These are phyloP conservation scores for Simmondsia chinensis DNA, from an alignment of 148 eudicot species.

Conservation along the genomic window DNA sequence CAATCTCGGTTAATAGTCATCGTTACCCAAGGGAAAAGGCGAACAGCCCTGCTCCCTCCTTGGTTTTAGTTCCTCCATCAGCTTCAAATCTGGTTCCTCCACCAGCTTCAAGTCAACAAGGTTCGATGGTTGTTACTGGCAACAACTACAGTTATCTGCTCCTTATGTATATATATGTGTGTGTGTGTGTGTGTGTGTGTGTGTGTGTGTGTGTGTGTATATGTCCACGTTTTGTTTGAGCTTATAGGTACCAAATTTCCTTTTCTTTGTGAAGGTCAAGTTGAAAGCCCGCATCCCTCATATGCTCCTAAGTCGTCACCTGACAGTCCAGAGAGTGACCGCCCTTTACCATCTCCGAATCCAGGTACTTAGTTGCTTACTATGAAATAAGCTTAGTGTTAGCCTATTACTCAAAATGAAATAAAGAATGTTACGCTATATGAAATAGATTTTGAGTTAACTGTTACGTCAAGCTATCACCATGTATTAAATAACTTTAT, in stretches of 20 bases:
- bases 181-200: too few relatives aligned
- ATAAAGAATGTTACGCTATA: too few relatives aligned
- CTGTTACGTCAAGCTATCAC: background rate
- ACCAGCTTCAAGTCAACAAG: constrained; percentile 9
- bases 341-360: background rate
- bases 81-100: constrained; percentile 8
- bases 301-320: constrained; percentile 6
- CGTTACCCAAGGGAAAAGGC: constrained; percentile 8
- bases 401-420: too few relatives aligned
- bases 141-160: too few relatives aligned
- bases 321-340: background rate
- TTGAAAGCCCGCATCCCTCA: constrained; percentile 7
- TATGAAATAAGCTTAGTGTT: too few relatives aligned
- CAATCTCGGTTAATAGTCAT: constrained; percentile 17
- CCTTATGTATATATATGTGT: too few relatives aligned
- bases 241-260: constrained; percentile 1
- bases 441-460: too few relatives aligned
- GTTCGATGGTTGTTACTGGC: constrained; percentile 1
- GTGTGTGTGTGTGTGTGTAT: too few relatives aligned
- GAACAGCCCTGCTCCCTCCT: constrained; percentile 18
- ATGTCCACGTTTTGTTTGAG: background rate
- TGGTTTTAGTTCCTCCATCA: constrained; percentile 10
- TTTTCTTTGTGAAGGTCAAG: constrained; percentile 9
- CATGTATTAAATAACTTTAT: background rate
- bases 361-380: constrained; percentile 1